Evolutionary conservation across 768 basidiomycete genomes (phyloP).

Genomic region (Russula brevipes): DNA sequence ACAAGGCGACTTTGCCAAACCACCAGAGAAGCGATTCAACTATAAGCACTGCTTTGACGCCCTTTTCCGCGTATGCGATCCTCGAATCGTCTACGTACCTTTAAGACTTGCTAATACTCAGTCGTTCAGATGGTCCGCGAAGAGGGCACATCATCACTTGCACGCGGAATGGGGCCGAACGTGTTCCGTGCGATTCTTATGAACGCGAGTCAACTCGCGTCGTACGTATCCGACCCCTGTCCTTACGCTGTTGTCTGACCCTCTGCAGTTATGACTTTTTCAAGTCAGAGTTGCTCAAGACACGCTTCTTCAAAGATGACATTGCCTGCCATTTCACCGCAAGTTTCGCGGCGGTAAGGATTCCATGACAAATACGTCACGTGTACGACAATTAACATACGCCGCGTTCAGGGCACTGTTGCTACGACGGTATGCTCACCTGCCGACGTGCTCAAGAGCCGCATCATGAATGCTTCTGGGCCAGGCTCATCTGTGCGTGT

Average conservation of each 20-base stretch:
- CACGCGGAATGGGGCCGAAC: constrained; percentile 77
- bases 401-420: constrained; percentile 59
- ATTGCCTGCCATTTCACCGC: constrained; percentile 80
- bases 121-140: constrained; percentile 71
- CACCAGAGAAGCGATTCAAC: constrained; percentile 81
- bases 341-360: constrained; percentile 74
- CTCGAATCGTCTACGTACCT: constrained; percentile 6
- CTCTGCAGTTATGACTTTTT: constrained; percentile 77
- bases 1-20: constrained; percentile 87
- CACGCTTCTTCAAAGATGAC: constrained; percentile 71
- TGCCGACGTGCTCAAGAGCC: constrained; percentile 82
- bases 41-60: constrained; percentile 91
- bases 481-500: constrained; percentile 65
- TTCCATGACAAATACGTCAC: not conserved
- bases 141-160: constrained; percentile 72
- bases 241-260: not conserved
- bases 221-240: constrained; percentile 43
- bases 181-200: constrained; percentile 81
- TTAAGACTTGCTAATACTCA: constrained; percentile 14
- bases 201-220: constrained; percentile 90
- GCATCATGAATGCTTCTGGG: constrained; percentile 86
- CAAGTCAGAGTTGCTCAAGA: constrained; percentile 76
- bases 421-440: constrained; percentile 88
- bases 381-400: not conserved
- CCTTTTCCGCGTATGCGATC: constrained; percentile 62